These are phyloP conservation scores for Somion occarium DNA, from an alignment of 1,284 basidiomycete genomes.

Conservation along the genomic window DNA sequence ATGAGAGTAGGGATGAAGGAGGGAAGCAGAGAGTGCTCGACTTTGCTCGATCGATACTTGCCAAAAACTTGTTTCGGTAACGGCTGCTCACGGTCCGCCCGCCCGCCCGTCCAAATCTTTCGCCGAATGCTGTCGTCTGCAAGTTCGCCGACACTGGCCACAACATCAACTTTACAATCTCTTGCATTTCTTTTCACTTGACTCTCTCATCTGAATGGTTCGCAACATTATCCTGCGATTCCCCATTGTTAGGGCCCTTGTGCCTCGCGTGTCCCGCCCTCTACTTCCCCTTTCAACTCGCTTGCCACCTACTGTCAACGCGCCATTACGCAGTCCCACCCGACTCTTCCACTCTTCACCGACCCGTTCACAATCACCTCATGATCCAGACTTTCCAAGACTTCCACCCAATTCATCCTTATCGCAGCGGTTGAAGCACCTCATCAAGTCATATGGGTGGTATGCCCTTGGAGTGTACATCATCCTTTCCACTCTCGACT, in stretches of 20 bases:
- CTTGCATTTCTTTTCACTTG: too few species aligned
- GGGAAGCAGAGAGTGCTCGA: constrained; percentile 8
- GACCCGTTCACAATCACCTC: constrained; percentile 29
- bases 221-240: constrained; percentile 27
- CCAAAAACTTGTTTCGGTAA: constrained; percentile 1
- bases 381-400: constrained; percentile 14
- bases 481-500: constrained; percentile 70
- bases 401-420: constrained; percentile 48
- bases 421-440: constrained; percentile 75
- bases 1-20: constrained; percentile 24
- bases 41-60: neutral
- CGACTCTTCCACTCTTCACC: constrained; percentile 49
- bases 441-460: constrained; percentile 91
- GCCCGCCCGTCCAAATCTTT: neutral
- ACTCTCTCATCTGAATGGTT: constrained; percentile 19
- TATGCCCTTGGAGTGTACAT: constrained; percentile 88
- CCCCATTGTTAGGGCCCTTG: constrained; percentile 27
- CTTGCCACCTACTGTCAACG: constrained; percentile 16
- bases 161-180: neutral
- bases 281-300: constrained; percentile 34
- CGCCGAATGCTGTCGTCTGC: constrained; percentile 1
- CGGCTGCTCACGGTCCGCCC: neutral
- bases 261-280: constrained; percentile 32
- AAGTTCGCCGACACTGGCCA: neutral
- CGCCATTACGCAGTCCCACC: constrained; percentile 21